These are phyloP conservation scores for Vaccinium corymbosum DNA, from an alignment of 148 eudicot species.

Conservation along the genomic window DNA sequence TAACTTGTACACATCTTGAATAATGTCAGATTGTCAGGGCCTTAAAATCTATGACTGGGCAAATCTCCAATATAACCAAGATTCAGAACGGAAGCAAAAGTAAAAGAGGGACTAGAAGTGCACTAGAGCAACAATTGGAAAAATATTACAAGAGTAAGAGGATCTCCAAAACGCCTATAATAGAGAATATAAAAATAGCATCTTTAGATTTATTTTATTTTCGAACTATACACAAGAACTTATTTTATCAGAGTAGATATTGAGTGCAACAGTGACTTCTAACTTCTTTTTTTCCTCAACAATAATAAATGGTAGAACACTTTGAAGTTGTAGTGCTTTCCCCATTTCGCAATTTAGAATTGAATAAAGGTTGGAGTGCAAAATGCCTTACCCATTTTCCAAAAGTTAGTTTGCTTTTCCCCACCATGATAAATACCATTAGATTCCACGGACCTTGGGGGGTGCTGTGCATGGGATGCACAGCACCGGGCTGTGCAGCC, in stretches of 20 bases:
- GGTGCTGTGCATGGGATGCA: too few relatives aligned
- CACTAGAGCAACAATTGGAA: background rate
- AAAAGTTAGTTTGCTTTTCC: conserved; percentile 17
- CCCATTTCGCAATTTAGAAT: background rate
- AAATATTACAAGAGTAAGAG: background rate
- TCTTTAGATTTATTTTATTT: too few relatives aligned
- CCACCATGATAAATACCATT: conserved; percentile 10
- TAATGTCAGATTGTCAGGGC: too few relatives aligned
- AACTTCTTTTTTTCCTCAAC: too few relatives aligned
- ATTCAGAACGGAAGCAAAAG: background rate
- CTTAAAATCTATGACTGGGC: background rate
- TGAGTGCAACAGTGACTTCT: background rate
- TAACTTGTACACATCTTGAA: too few relatives aligned
- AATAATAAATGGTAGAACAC: background rate
- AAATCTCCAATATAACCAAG: background rate
- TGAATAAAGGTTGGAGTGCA: background rate
- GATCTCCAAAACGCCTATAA: background rate
- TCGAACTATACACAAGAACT: background rate
- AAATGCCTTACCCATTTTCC: conserved; percentile 11
- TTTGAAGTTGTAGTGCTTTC: background rate
- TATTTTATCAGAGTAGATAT: background rate
- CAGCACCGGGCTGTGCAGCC: too few relatives aligned
- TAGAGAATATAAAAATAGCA: too few relatives aligned
- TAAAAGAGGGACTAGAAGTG: background rate
- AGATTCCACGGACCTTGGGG: background rate